A percentile compares a stretch with the other conserved stretches of the same genome.
Evolutionary conservation across 805 yeast genomes (phyloP).

Genomic region (Metschnikowia anglica): DNA sequence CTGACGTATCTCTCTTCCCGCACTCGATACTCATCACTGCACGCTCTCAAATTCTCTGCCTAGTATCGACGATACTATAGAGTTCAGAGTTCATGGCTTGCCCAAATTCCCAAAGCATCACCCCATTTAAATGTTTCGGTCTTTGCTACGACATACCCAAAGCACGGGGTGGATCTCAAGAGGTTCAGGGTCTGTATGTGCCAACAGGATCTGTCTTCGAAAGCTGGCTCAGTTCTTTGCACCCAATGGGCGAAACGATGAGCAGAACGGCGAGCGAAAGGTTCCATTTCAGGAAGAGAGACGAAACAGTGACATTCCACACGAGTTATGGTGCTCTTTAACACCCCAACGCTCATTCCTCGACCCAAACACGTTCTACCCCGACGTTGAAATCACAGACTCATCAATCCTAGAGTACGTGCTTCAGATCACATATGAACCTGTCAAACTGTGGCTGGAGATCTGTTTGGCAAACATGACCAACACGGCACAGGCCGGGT

Average conservation of each 20-base stretch:
- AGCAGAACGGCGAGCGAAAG: neutral
- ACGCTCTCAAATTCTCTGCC: no score
- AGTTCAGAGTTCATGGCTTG: neutral
- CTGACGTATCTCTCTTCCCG: no score
- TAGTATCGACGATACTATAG: no score
- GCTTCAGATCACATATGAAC: constrained; percentile 11
- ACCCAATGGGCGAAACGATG: constrained; percentile 7
- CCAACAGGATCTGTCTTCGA: neutral
- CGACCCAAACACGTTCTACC: constrained; percentile 18
- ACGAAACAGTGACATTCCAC: neutral
- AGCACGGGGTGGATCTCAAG: neutral
- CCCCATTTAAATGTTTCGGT: neutral
- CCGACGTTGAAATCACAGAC: constrained; percentile 21
- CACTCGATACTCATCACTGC: no score
- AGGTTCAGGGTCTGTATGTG: neutral
- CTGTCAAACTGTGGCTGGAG: constrained; percentile 15
- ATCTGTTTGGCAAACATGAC: constrained; percentile 10
- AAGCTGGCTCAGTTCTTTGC: constrained; percentile 13
- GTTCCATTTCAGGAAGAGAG: no score
- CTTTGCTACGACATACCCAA: constrained; percentile 4
- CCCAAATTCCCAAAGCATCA: neutral
- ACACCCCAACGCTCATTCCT: constrained; percentile 5
- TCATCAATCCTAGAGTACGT: constrained; percentile 11
- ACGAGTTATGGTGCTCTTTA: neutral
- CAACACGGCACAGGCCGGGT: constrained; percentile 32